A percentile compares a stretch with the other conserved stretches of the same genome.
Evolutionary conservation across 2,329 filamentous ascomycete species (phyloP).

Genomic region (Fusarium odoratissimum): DNA sequence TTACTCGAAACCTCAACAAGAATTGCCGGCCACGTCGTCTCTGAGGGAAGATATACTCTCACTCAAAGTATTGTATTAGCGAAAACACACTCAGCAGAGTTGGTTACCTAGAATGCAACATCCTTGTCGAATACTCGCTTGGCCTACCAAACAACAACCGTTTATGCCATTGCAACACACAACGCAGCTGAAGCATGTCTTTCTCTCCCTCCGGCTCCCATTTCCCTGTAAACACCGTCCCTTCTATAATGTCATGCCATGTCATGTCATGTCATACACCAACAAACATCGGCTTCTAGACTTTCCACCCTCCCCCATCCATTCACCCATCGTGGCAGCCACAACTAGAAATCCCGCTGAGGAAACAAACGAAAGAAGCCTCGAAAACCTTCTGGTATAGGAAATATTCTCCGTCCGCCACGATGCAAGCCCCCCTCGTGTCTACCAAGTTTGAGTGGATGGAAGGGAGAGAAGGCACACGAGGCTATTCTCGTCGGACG

Average conservation of each 20-base stretch:
- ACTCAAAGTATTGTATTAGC: constrained; percentile 20
- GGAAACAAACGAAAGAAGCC: constrained; percentile 10
- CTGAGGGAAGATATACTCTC: background rate
- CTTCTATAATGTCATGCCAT: background rate
- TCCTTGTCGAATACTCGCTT: constrained; percentile 40
- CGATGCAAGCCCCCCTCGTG: constrained; percentile 23
- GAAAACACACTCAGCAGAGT: constrained; percentile 31
- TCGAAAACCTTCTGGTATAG: constrained; percentile 7
- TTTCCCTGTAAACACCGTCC: constrained; percentile 7
- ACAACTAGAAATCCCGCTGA: background rate
- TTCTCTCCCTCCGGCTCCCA: constrained; percentile 6
- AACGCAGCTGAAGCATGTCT: constrained; percentile 3
- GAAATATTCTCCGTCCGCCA: constrained; percentile 16
- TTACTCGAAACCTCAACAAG: constrained; percentile 3
- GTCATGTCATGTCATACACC: constrained; percentile 9
- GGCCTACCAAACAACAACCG: constrained; percentile 40
- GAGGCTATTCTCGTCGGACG: constrained; percentile 52
- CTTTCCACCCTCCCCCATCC: background rate
- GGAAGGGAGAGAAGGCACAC: constrained; percentile 43
- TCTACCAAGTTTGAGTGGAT: background rate
- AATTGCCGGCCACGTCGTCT: constrained; percentile 19
- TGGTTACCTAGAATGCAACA: constrained; percentile 36
- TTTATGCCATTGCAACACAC: constrained; percentile 15
- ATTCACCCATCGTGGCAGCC: constrained; percentile 10
- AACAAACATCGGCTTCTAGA: background rate